Evolutionary conservation across 2,329 filamentous ascomycete genomes (phyloP), one percentile per base, ranked within the genome.

Genomic region (Simplicillium sp.): DNA sequence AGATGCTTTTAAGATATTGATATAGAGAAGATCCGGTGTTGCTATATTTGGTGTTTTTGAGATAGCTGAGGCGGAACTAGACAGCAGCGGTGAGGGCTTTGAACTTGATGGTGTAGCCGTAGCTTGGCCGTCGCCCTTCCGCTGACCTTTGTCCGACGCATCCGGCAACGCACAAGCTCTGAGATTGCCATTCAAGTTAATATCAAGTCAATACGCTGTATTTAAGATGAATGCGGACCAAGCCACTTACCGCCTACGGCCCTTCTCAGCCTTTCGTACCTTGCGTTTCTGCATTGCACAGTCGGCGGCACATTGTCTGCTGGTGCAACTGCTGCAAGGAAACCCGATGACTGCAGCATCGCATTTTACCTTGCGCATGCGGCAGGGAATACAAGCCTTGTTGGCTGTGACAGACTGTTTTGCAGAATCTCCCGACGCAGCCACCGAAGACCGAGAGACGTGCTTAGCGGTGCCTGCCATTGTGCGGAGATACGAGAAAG

Each of bases 281-380:
- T 38, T 42, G 1, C 40, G 35, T 15, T 31, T 28, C 9, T 29
- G n/a, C 7, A 38, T 14, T 4, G 29, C 7, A 15, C 40, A 42
- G 12, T 38, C 29, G n/a, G 34, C 29, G 11, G 31, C 36, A 16
- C 35, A 34, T 15, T 42, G 28, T 11, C 40, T 28, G n/a, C 40
- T 42, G 20, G 37, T 31, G 34, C 40, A 42, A 12, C 36, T 36
- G 15, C 40, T 38, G 31, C 40, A 42, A 11, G 40, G 40, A 5
- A 42, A 20, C 8, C 40, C 40, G n/a, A 18, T 17, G 11, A 36
- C 14, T 4, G 36, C 36, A 14, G 40, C 40, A 31, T 42, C 40
- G 25, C 40, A 42, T 32, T 38, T 42, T 5, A 36, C 37, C 14
- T 42, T 42, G 20, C 40, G 40, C 3, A 20, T 15, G 20, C 40